Evolutionary conservation across 2,329 filamentous ascomycete genomes (phyloP).

Genomic region (Magnaporthiopsis poae): DNA sequence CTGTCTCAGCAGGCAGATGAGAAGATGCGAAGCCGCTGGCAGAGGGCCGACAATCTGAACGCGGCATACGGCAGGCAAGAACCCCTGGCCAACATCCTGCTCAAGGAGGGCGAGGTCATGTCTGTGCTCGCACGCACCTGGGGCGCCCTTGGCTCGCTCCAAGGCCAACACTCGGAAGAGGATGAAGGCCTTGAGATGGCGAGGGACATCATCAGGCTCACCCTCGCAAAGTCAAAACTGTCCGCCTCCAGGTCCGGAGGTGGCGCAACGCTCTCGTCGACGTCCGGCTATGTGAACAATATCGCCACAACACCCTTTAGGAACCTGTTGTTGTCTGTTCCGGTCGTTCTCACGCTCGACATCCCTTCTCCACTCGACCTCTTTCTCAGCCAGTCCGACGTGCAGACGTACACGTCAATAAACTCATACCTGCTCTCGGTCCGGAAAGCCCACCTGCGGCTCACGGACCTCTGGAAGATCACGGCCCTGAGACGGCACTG

Average conservation of each 20-base stretch:
- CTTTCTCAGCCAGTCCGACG: constrained; percentile 67
- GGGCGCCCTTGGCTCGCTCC: constrained; percentile 67
- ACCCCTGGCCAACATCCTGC: constrained; percentile 50
- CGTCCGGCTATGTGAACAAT: constrained; percentile 13
- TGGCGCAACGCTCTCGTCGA: background rate
- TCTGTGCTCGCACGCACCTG: constrained; percentile 69
- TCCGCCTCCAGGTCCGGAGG: constrained; percentile 26
- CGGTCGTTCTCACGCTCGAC: constrained; percentile 60
- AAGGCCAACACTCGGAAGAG: constrained; percentile 61
- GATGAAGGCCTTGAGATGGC: constrained; percentile 77
- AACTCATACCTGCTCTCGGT: constrained; percentile 81
- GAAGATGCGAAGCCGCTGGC: constrained; percentile 64
- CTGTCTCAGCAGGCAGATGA: constrained; percentile 78
- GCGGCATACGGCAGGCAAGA: constrained; percentile 48
- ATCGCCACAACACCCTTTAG: constrained; percentile 55
- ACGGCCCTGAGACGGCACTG: constrained; percentile 68
- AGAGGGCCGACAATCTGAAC: constrained; percentile 50
- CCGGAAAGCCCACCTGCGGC: constrained; percentile 71
- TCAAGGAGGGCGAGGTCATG: constrained; percentile 81
- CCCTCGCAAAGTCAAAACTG: constrained; percentile 41
- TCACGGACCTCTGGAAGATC: constrained; percentile 80
- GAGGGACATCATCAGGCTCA: constrained; percentile 63
- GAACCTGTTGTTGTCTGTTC: constrained; percentile 71
- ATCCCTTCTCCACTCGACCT: constrained; percentile 75
- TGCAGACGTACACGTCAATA: constrained; percentile 72